Evolutionary conservation across 2,329 filamentous ascomycete genomes (phyloP).

Genomic region (Pseudonectria foliicola): DNA sequence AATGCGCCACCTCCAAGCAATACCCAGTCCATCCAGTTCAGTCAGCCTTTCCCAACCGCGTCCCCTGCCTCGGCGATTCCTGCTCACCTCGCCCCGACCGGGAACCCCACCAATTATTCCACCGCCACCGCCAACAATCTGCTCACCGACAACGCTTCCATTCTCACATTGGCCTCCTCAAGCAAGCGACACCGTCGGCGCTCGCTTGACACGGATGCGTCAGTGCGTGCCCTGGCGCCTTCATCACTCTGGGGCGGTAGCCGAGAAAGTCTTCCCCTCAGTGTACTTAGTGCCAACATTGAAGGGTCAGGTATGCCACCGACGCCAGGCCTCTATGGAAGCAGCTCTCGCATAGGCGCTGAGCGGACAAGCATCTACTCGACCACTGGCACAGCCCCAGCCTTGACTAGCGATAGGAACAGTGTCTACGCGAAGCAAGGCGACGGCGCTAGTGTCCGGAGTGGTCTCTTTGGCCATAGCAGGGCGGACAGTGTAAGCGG

Average conservation of each 20-base stretch:
- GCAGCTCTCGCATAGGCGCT: constrained; percentile 34
- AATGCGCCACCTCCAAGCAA: constrained; percentile 30
- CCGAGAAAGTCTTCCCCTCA: constrained; percentile 71
- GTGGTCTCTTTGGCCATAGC: constrained; percentile 67
- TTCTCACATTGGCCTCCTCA: constrained; percentile 76
- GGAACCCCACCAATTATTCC: constrained; percentile 63
- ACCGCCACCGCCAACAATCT: constrained; percentile 77
- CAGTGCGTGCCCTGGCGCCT: constrained; percentile 75
- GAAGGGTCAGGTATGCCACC: constrained; percentile 40
- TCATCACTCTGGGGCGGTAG: constrained; percentile 77
- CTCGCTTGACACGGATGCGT: constrained; percentile 80
- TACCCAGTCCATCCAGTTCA: constrained; percentile 52
- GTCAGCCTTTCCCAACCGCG: constrained; percentile 56
- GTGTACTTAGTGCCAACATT: constrained; percentile 66
- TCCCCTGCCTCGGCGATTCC: constrained; percentile 68
- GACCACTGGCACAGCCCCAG: constrained; percentile 58
- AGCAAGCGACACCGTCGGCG: constrained; percentile 70
- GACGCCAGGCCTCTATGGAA: constrained; percentile 48
- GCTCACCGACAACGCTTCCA: constrained; percentile 77
- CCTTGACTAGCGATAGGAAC: constrained; percentile 67
- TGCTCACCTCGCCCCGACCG: constrained; percentile 53
- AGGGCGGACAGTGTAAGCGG: constrained; percentile 76
- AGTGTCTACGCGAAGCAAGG: constrained; percentile 67
- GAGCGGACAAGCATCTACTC: constrained; percentile 81
- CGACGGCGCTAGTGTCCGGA: constrained; percentile 72